Percentiles rank a stretch among this genome's conserved stretches.
Evolutionary conservation across 441 rosid species (phyloP).

Genomic region (Rhodomyrtus psidioides): DNA sequence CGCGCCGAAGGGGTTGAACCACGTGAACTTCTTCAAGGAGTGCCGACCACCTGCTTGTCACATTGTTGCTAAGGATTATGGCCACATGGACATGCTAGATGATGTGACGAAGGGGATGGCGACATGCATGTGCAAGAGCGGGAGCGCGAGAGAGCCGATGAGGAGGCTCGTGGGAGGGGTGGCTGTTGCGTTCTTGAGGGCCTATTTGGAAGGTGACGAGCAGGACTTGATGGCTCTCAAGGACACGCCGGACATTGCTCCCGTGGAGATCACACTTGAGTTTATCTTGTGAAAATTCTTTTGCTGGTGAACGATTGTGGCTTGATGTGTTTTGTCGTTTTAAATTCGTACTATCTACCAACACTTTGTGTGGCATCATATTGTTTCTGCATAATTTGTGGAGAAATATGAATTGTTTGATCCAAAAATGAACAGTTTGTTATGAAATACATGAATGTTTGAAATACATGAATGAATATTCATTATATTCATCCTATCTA

Average conservation of each 20-base stretch:
- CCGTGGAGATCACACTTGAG: background rate
- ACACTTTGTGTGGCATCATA: background rate
- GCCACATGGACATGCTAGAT: constrained; percentile 77
- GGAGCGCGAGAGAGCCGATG: constrained; percentile 66
- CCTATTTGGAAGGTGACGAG: background rate
- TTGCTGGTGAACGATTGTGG: background rate
- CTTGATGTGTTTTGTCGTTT: no score
- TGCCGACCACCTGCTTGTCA: constrained; percentile 64
- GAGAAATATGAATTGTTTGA: background rate
- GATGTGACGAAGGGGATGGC: constrained; percentile 62
- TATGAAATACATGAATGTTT: no score
- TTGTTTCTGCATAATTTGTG: background rate
- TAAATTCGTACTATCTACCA: no score
- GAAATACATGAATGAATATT: no score
- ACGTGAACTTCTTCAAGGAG: constrained; percentile 60
- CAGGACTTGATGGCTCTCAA: constrained; percentile 11
- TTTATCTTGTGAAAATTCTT: background rate
- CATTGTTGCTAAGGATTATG: constrained; percentile 61
- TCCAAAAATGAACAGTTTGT: no score
- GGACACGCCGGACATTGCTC: background rate
- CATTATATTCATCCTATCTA: no score
- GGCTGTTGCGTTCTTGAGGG: constrained; percentile 41
- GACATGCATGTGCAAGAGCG: constrained; percentile 65
- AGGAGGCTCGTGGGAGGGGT: constrained; percentile 40
- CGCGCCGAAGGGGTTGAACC: constrained; percentile 69